A percentile compares a stretch with the other conserved stretches of the same genome.
These are phyloP conservation scores for Ogataea thermomethanolica DNA, from an alignment of 805 yeast species.

Conservation along the genomic window DNA sequence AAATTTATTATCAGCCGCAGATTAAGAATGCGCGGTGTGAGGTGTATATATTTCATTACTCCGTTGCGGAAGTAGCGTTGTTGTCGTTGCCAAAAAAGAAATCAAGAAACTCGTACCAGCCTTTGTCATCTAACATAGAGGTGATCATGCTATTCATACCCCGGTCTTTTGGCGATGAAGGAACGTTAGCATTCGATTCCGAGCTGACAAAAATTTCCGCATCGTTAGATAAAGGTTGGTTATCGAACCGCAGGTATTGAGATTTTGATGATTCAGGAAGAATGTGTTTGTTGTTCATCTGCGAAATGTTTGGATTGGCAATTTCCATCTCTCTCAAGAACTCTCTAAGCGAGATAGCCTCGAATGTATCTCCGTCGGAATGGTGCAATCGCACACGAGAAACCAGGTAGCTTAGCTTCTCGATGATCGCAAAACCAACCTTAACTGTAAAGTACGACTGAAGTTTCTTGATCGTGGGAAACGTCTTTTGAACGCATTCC, in stretches of 20 bases:
- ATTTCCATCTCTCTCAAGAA: constrained; percentile 20
- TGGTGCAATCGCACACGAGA: constrained; percentile 16
- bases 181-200: too few relatives aligned
- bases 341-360: constrained; percentile 19
- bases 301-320: constrained; percentile 12
- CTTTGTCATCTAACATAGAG: constrained; percentile 24
- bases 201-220: too few relatives aligned
- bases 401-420: constrained; percentile 23
- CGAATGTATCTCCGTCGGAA: constrained; percentile 12
- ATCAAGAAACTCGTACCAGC: constrained; percentile 28
- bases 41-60: not conserved
- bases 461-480: constrained; percentile 18
- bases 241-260: constrained; percentile 19
- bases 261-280: constrained; percentile 12
- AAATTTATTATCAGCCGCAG: not conserved
- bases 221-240: not conserved
- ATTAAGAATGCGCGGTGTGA: not conserved
- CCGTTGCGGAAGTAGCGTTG: not conserved
- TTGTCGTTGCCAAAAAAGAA: constrained; percentile 22
- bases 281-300: constrained; percentile 1
- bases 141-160: constrained; percentile 3
- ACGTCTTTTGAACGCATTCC: constrained; percentile 16
- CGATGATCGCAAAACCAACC: constrained; percentile 27
- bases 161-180: not conserved
- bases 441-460: constrained; percentile 24